Evolutionary conservation across 768 basidiomycete species (phyloP).

Genomic region (Cyathus striatus): DNA sequence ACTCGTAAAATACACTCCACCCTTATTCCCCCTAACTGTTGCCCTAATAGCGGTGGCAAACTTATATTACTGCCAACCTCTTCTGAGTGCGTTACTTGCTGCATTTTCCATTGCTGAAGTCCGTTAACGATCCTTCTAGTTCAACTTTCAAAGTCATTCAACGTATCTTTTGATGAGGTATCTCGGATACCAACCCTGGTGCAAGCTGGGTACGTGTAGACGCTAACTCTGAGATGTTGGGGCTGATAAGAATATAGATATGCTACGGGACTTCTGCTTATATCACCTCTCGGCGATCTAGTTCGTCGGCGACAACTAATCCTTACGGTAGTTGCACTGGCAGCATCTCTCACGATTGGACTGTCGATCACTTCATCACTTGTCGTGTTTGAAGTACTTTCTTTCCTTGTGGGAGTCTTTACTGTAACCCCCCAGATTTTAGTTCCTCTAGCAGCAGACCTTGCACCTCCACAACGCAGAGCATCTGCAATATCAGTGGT

Average conservation of each 20-base stretch:
- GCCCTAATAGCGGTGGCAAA: slow-evolving; percentile 74
- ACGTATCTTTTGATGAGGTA: slow-evolving; percentile 18
- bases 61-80: slow-evolving; percentile 78
- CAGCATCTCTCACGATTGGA: slow-evolving; percentile 62
- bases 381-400: slow-evolving; percentile 57
- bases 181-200: slow-evolving; percentile 29
- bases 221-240: neutral
- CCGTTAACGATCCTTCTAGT: slow-evolving; percentile 24
- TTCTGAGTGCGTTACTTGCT: slow-evolving; percentile 49
- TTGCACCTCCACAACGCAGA: slow-evolving; percentile 69
- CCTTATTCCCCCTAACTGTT: too few relatives aligned
- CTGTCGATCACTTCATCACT: slow-evolving; percentile 59
- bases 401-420: slow-evolving; percentile 64
- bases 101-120: too few relatives aligned
- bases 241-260: neutral
- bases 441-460: slow-evolving; percentile 73
- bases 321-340: slow-evolving; percentile 48
- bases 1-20: too few relatives aligned
- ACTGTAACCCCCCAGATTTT: slow-evolving; percentile 80
- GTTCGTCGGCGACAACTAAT: slow-evolving; percentile 70
- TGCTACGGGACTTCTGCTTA: slow-evolving; percentile 55
- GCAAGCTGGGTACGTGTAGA: slow-evolving; percentile 37
- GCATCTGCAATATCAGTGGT: slow-evolving; percentile 77
- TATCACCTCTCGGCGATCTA: slow-evolving; percentile 82
- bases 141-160: slow-evolving; percentile 29